These are phyloP conservation scores for Ceratocystis smalleyi DNA, from an alignment of 2,329 filamentous ascomycete genomes.

Conservation along the genomic window DNA sequence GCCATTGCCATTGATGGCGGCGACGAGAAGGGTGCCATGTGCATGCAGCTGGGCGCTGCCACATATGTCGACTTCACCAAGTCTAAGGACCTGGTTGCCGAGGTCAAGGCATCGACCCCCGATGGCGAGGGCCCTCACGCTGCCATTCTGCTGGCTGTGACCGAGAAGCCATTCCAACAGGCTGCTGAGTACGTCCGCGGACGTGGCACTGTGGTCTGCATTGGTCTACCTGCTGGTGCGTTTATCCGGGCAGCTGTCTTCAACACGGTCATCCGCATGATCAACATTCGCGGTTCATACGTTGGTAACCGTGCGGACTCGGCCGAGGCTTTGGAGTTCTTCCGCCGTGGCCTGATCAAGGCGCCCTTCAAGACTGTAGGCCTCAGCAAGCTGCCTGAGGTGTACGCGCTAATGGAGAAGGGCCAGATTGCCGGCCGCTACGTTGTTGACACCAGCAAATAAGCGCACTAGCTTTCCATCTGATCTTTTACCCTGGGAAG, in stretches of 20 bases:
- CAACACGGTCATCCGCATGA: constrained; percentile 75
- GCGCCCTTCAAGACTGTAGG: constrained; percentile 75
- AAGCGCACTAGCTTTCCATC: constrained; percentile 19
- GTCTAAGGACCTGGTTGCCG: constrained; percentile 61
- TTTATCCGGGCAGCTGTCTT: constrained; percentile 75
- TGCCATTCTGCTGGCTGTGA: constrained; percentile 70
- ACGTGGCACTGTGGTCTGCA: constrained; percentile 69
- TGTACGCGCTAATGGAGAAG: constrained; percentile 61
- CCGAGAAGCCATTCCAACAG: constrained; percentile 90
- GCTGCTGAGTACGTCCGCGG: constrained; percentile 76
- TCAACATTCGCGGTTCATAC: constrained; percentile 82
- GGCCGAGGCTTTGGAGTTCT: constrained; percentile 84
- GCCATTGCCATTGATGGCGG: constrained; percentile 72
- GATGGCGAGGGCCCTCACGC: constrained; percentile 78
- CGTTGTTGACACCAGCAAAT: constrained; percentile 59
- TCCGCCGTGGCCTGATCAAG: constrained; percentile 65
- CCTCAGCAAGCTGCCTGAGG: constrained; percentile 59
- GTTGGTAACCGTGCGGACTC: constrained; percentile 85
- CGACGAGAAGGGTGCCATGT: constrained; percentile 61
- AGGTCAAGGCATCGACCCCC: constrained; percentile 65
- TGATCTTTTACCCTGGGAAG: neutral
- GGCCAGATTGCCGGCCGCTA: constrained; percentile 64
- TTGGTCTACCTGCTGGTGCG: constrained; percentile 71
- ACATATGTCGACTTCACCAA: constrained; percentile 67
- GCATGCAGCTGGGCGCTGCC: constrained; percentile 51